A percentile compares a stretch with the other conserved stretches of the same genome.
Conservation (phyloP, 208 protist species). For the Leishmania tropica region DNA sequence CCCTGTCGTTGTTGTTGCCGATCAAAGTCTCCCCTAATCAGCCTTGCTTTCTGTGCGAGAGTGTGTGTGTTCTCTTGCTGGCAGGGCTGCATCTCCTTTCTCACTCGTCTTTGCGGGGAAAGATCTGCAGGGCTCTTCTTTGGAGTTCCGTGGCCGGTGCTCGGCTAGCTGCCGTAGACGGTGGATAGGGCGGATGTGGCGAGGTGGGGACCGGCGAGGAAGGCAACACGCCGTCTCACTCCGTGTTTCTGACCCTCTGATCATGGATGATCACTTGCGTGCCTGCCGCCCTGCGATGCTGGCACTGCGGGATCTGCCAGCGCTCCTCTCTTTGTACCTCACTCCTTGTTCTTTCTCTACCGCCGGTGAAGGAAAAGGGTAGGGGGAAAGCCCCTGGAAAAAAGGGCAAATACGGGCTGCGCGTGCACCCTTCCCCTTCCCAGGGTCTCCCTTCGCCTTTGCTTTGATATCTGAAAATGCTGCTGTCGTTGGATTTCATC, state of each 20-base stretch:
- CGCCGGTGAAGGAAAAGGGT: background rate
- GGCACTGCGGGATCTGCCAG: background rate
- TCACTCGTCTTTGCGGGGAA: slow-evolving; percentile 1
- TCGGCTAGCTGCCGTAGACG: background rate
- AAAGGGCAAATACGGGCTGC: background rate
- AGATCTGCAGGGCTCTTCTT: background rate
- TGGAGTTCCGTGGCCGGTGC: background rate
- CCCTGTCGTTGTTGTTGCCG: no score
- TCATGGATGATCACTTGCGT: background rate
- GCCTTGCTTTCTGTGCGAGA: background rate
- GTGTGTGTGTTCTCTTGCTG: slow-evolving; percentile 1
- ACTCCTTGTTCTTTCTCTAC: background rate
- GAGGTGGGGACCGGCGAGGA: background rate
- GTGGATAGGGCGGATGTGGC: background rate
- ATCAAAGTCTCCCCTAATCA: background rate
- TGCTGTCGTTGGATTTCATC: background rate
- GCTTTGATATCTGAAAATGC: background rate
- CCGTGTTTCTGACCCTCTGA: background rate
- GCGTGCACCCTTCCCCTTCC: background rate
- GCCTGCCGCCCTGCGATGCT: background rate
- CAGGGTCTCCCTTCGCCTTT: background rate
- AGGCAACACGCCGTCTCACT: background rate
- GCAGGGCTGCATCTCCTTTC: slow-evolving; percentile 12
- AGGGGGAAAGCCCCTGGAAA: background rate
- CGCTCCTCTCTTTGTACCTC: background rate